A percentile compares a stretch with the other conserved stretches of the same genome.
Conservation (phyloP, 371 early-diverging fungal species). For the Coemansia sp. region DNA sequence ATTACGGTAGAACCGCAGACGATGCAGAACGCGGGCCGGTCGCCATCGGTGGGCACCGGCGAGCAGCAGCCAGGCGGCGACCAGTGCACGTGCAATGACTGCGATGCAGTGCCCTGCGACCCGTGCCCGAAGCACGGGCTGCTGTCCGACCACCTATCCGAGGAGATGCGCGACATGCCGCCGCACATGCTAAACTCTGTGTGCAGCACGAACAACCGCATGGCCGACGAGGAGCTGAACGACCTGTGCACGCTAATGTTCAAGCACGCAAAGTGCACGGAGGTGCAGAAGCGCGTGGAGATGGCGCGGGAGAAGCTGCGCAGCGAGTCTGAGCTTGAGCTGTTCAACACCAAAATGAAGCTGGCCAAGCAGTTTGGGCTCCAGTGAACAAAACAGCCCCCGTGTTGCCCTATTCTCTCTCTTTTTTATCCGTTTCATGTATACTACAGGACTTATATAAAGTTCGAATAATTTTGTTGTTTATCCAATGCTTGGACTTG, state of each 20-base stretch:
- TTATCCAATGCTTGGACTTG: neutral
- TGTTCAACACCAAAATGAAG: slow-evolving; percentile 30
- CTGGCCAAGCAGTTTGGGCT: slow-evolving; percentile 32
- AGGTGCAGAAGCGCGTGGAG: slow-evolving; percentile 42
- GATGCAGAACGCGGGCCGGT: neutral
- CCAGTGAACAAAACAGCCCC: neutral
- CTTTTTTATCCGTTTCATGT: neutral
- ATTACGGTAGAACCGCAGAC: neutral
- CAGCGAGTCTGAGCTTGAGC: slow-evolving; percentile 34
- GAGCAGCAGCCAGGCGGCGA: neutral
- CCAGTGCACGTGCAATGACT: slow-evolving; percentile 31
- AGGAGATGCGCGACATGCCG: slow-evolving; percentile 40
- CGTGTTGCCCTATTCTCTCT: neutral
- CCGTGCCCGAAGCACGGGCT: slow-evolving; percentile 46
- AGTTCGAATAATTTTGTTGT: neutral
- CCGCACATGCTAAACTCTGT: slow-evolving; percentile 45
- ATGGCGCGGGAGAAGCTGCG: slow-evolving; percentile 34
- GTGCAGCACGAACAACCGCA: slow-evolving; percentile 33
- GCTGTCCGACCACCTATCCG: slow-evolving; percentile 28
- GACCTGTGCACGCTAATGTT: slow-evolving; percentile 50
- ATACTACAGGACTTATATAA: neutral
- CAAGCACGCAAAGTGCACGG: slow-evolving; percentile 51
- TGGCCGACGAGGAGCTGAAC: slow-evolving; percentile 50
- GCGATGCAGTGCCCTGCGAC: slow-evolving; percentile 14
- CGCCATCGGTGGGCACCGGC: neutral